Evolutionary conservation across 148 eudicot genomes (phyloP), one percentile per base, ranked within the genome.

Genomic region (Silene uniflora): DNA sequence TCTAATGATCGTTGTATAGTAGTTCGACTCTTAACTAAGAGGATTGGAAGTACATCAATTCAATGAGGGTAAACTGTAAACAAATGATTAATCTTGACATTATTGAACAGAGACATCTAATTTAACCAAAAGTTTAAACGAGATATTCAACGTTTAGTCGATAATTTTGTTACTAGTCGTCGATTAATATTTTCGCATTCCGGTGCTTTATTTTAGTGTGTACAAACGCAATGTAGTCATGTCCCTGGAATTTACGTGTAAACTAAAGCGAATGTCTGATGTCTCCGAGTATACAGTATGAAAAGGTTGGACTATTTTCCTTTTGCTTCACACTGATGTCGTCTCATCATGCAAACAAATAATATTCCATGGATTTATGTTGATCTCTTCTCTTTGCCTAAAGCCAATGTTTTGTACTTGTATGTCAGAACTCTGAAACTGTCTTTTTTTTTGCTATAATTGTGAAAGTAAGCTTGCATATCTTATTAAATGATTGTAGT

Each of bases 291-390:
- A 18, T 54, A 66, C 72, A 54, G 64, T 66, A 61, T 61, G 21
- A 77, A 71, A 77, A 72, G 46, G 58, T 46, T 60, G 68, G 55
- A 69, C 67, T 63, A n/a, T 6, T 70, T 71, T 9, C 44, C 44
- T 7, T 39, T 39, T 77, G 10, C 60, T 60, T 44, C 46, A 44
- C 60, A 69, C 44, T 39, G 1, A 39, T 39, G 44, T 29, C 32
- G 1, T 29, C 52, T 76, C 56, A 76, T 72, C 64, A 66, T 56
- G 58, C 44, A 39, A 71, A 29, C n/a, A 39, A 71, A 49, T 60
- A 62, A 39, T 29, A 49, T 78, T 72, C 58, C 22, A 29, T 49
- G 56, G 44, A 52, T 39, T 78, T 74, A 13, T 23, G 56, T 49
- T 24, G 49, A 18, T 27, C 32, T 21, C 49, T 49, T 27, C 32